Evolutionary conservation across 106 monocot species (phyloP).

Genomic region (Vanilla planifolia): DNA sequence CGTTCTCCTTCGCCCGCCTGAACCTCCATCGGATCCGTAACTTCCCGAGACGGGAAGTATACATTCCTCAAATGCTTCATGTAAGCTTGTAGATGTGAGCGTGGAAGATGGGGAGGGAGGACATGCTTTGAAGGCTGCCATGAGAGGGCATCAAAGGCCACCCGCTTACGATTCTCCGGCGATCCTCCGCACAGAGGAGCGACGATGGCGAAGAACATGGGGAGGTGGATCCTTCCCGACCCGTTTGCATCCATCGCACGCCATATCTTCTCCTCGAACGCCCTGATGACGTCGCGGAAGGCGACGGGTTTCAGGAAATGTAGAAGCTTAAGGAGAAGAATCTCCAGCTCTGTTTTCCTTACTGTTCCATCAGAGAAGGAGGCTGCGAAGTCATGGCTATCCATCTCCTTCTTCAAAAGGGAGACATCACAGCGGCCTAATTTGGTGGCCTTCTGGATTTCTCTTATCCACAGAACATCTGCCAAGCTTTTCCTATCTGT

Average conservation of each 20-base stretch:
- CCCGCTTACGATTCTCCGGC: conserved; percentile 22
- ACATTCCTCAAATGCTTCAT: conserved; percentile 20
- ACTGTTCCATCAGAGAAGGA: not conserved
- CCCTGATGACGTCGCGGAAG: conserved; percentile 23
- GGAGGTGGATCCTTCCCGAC: conserved; percentile 20
- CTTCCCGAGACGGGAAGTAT: conserved; percentile 14
- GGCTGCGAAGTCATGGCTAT: not conserved
- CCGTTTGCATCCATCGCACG: conserved; percentile 15
- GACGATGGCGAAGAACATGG: conserved; percentile 35
- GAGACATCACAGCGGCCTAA: conserved; percentile 14
- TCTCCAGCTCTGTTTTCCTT: conserved; percentile 25
- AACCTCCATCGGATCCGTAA: conserved; percentile 19
- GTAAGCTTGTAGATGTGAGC: conserved; percentile 9
- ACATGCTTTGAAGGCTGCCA: conserved; percentile 1
- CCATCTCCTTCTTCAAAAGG: conserved; percentile 17
- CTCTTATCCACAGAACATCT: conserved; percentile 23
- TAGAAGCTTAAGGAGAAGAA: conserved; percentile 25
- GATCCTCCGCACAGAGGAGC: conserved; percentile 29
- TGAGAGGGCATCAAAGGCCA: conserved; percentile 26
- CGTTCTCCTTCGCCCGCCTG: conserved; percentile 4
- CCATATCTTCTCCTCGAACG: conserved; percentile 26
- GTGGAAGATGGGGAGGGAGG: not conserved
- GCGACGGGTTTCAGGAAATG: conserved; percentile 15
- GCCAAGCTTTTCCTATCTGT: conserved; percentile 6
- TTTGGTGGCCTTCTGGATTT: conserved; percentile 24